phyloP scores from a whole-genome alignment of 2,329 filamentous ascomycete genomes.

The Sporothrix phasma region DNA sequence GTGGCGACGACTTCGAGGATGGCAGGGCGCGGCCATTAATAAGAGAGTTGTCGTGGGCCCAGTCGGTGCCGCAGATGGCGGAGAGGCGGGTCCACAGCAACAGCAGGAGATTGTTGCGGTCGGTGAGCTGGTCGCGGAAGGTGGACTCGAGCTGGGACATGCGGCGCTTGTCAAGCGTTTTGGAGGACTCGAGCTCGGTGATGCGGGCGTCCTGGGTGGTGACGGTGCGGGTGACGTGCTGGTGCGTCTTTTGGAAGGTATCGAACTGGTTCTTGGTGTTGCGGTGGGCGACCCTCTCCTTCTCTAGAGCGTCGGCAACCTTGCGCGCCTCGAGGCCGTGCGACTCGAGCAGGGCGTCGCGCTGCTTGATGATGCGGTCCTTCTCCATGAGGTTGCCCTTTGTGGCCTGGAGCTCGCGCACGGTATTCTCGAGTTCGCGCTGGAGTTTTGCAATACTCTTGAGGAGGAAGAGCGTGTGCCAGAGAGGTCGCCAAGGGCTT shows the following conservation, averaged over 20 bases:
- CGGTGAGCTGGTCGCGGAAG: conserved; percentile 76
- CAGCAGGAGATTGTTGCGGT: conserved; percentile 81
- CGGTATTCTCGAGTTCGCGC: conserved; percentile 73
- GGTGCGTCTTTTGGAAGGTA: conserved; percentile 75
- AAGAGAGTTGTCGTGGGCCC: conserved; percentile 80
- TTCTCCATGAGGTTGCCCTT: conserved; percentile 78
- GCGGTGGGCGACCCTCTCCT: conserved; percentile 74
- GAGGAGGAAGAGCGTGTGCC: conserved; percentile 74
- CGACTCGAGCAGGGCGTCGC: conserved; percentile 78
- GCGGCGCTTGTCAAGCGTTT: conserved; percentile 67
- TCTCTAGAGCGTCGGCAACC: conserved; percentile 78
- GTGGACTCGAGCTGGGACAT: conserved; percentile 66
- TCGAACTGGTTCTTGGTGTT: conserved; percentile 84
- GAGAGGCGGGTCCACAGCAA: conserved; percentile 86
- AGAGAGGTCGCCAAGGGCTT: conserved; percentile 77
- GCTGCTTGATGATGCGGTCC: conserved; percentile 79
- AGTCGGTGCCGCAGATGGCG: conserved; percentile 77
- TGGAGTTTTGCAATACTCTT: conserved; percentile 81
- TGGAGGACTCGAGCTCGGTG: conserved; percentile 72
- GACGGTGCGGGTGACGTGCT: conserved; percentile 77
- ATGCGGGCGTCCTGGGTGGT: conserved; percentile 78
- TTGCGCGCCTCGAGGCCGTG: conserved; percentile 79
- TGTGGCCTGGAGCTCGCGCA: conserved; percentile 69
- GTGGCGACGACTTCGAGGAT: conserved; percentile 77
- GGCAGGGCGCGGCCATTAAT: conserved; percentile 78